Base-by-base conservation (phyloP, 2,329 filamentous ascomycete genomes). In the Taxawa tesnikishii region DNA sequence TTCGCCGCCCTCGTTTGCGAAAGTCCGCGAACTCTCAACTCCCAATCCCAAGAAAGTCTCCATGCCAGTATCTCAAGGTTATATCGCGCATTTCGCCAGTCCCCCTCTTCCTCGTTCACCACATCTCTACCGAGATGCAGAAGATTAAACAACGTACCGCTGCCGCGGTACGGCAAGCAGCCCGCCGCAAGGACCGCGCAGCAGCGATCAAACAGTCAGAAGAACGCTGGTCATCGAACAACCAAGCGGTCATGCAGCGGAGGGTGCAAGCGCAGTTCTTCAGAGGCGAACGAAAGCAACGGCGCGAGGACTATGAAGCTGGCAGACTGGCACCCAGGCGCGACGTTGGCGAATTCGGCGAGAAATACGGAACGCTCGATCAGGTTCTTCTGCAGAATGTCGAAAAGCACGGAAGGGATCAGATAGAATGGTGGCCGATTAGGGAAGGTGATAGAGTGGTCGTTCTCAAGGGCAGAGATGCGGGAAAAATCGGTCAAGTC, bases 401-500 rank as follows among this genome's bases (percentile, higher is more conserved):
- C 44, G 56, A 50, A 51, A 47, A 38, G 46, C 64, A 17, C 46
- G 57, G 15, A 50, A 65, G 28, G 55, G 59, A 13, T 49, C 58
- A 34, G 40, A 39, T 32, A 17, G 13, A 33, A 23, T 27, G 26
- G 16, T 24, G 19, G 15, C 19, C 19, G 11, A 53, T 67, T 16
- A 47, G 52, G 43, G 52, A 55, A 43, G 75, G 77, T 5, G 90
- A 96, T 57, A 72, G 90, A 38, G 85, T 94, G 18, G 82, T 88
- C 32, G 61, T 96, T 37, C 60, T 84, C 33, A 73, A 79, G 38
- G 87, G 88, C 6, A 70, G 68, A 21, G 81, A 90, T 48, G 80
- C 77, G 61, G 85, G 85, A 47, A 83, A 79, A 61, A 90, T 98
- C 56, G 82, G 83, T 31, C 61, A 62, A n/a, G 72, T 96, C 27